Base-by-base conservation (phyloP, 257 asterid genomes). In the Solanum sejunctum region DNA sequence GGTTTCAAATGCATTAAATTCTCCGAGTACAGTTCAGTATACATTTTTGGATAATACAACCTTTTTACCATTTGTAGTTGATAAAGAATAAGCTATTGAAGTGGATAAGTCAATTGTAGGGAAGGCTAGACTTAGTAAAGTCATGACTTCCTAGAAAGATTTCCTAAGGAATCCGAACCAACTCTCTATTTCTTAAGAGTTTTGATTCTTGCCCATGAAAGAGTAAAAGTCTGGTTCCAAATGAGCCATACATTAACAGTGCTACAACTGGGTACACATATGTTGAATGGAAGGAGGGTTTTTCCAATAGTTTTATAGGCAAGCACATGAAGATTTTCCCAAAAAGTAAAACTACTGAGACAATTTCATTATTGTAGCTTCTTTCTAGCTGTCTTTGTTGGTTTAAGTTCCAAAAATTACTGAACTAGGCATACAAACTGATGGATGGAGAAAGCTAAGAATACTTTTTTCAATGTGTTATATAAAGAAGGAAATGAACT, bases 341-440 rank as follows among this genome's bases (percentile, higher is more conserved):
- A 13, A 66, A 28, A 58, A 20, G n/a, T 20, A 64, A 64, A 26
- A 64, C 20, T 12, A 43, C 28, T 10, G 32, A 64, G 9, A 26
- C 43, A 64, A 15, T 64, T 61, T 64, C 43, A 20, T 57, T 21
- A 26, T 64, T 26, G 6, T 6, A 64, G 13, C 9, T 26, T 63
- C 70, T 61, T 61, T 61, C 92, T 91, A 10, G 83, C 73, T 72
- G 88, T 89, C 9, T 87, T 86, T 84, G 91, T 89, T 81, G 92
- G 89, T 73, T 85, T 82, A 66, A 75, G 86, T 20, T 72, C 82
- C 36, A 12, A 70, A 8, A n/a, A 52, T 66, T 66, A 36, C 73
- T 28, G 47, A 28, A 11, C 23, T 36, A 1, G 23, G 23, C 23
- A 9, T 20, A 58, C 6, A 58, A n/a, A 58, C 66, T 20, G 66